Conservation (phyloP, 495 filamentous ascomycete genomes). For the Penicillium flavigenum region DNA sequence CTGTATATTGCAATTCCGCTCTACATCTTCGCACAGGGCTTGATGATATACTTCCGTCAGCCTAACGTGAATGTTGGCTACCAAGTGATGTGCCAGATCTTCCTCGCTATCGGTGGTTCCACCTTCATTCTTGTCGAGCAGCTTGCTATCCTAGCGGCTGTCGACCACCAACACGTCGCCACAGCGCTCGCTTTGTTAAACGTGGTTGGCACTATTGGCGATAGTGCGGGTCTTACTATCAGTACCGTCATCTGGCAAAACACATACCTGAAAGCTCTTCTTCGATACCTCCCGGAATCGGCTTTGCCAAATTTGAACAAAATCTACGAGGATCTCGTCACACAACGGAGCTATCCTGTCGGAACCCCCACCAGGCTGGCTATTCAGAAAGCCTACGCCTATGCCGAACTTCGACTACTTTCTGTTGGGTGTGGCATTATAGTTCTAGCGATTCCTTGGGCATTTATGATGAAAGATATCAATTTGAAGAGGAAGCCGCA, state of each 20-base stretch:
- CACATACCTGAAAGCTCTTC: conserved; percentile 53
- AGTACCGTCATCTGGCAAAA: conserved; percentile 62
- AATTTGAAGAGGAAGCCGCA: conserved; percentile 50
- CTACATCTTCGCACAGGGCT: conserved; percentile 50
- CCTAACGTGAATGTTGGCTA: conserved; percentile 55
- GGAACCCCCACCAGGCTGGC: conserved; percentile 49
- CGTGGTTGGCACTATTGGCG: conserved; percentile 60
- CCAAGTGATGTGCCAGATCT: conserved; percentile 68
- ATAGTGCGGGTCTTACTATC: conserved; percentile 60
- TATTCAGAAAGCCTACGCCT: conserved; percentile 54
- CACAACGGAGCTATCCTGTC: conserved; percentile 50
- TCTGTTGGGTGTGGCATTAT: conserved; percentile 46
- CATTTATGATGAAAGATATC: conserved; percentile 52
- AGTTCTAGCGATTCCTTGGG: conserved; percentile 40
- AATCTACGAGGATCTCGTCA: conserved; percentile 52
- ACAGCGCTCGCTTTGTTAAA: conserved; percentile 58
- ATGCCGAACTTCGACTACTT: conserved; percentile 52
- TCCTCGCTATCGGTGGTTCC: conserved; percentile 62
- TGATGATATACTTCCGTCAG: conserved; percentile 64
- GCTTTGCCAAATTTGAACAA: conserved; percentile 30
- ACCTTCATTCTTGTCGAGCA: conserved; percentile 58
- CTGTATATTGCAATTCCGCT: conserved; percentile 58
- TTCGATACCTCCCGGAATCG: conserved; percentile 51
- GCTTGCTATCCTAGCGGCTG: conserved; percentile 62
- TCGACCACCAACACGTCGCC: conserved; percentile 61